These are phyloP conservation scores for Diplosphaera chodatii DNA, from an alignment of 139 green algal species.

Conservation along the genomic window DNA sequence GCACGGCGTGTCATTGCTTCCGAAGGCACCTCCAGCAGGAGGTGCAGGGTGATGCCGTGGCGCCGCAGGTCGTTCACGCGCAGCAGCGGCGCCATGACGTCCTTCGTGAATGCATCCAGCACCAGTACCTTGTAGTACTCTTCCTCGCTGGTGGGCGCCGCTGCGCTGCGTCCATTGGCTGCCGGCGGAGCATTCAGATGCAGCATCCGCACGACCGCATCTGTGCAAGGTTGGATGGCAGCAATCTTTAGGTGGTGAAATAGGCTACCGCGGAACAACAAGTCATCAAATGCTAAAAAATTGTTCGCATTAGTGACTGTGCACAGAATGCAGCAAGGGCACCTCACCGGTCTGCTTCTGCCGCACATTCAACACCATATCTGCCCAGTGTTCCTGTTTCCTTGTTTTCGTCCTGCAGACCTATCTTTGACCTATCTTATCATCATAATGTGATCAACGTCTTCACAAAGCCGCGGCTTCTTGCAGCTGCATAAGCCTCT, in stretches of 20 bases:
- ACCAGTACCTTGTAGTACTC: conserved; percentile 94
- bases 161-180: neutral
- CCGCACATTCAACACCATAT: conserved; percentile 67
- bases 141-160: conserved; percentile 12
- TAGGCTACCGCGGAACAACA: neutral
- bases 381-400: too few species aligned
- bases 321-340: neutral
- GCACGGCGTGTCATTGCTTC: too few species aligned
- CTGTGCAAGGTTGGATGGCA: conserved; percentile 19
- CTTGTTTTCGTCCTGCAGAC: too few species aligned
- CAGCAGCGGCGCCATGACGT: conserved; percentile 91
- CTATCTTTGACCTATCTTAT: too few species aligned
- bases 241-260: neutral
- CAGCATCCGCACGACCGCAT: conserved; percentile 53
- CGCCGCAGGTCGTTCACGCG: conserved; percentile 77
- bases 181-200: conserved; percentile 40
- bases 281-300: too few species aligned
- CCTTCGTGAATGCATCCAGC: conserved; percentile 79
- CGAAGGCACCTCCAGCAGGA: conserved; percentile 64
- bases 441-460: too few species aligned
- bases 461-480: too few species aligned
- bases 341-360: conserved; percentile 67
- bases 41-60: conserved; percentile 92
- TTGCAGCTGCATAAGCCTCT: too few species aligned
- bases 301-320: too few species aligned